Evolutionary conservation across 2,329 filamentous ascomycete species (phyloP), one percentile per base, ranked within the genome.

Genomic region (Zymoseptoria pseudotritici): DNA sequence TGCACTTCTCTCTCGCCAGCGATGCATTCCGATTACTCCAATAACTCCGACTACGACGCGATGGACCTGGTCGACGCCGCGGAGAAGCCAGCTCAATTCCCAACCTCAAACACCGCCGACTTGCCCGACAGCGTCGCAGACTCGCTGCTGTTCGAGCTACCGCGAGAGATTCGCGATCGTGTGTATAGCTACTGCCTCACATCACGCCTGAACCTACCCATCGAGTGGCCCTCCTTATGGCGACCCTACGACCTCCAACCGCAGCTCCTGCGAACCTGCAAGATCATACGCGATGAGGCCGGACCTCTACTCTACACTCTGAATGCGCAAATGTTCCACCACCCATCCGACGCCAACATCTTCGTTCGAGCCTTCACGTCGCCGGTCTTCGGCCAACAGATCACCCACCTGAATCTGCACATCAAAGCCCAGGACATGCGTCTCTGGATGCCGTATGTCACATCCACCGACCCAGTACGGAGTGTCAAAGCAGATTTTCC

Each of bases 291-390:
- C 55, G 65, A 66, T 49, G 73, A 75, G 61, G 63, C 71, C 5
- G 67, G 67, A 21, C 68, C 67, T 8, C 53, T 75, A 46, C 71
- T 75, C n/a, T 75, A 75, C 66, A 64, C 66, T 17, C 62, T 65
- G 57, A 75, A 74, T 61, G 65, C 60, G n/a, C 58, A 74, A 24
- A 66, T 67, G 20, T 75, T 75, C 59, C 66, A 70, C 58, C 73
- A 75, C 60, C 72, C 73, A 4, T 69, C 64, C 50, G 73, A 75
- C 60, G 72, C 71, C 9, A 75, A 75, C 63, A 72, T 75, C 64
- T 75, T 75, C 58, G 68, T 69, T 1, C 70, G 70, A 56, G 72
- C 72, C 13, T 63, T 73, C 20, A 64, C 69, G 2, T 63, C 66
- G 3, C 55, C 57, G 11, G 61, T 65, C 10, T 61, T 61, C 13